These are phyloP conservation scores for Boletus vinaceobasis DNA, from an alignment of 768 basidiomycete genomes.

Conservation along the genomic window DNA sequence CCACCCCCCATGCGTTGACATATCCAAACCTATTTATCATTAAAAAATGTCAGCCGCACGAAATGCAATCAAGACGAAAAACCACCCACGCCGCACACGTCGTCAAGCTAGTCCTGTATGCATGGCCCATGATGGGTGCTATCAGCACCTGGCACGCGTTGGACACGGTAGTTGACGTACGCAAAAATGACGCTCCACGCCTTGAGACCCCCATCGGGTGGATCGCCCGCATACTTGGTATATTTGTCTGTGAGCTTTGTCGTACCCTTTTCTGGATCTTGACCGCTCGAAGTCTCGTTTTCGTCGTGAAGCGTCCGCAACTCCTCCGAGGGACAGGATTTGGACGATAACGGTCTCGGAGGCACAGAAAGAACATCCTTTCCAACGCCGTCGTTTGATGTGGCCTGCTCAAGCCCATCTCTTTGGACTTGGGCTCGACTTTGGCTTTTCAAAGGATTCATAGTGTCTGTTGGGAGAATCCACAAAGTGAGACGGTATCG, in stretches of 20 bases:
- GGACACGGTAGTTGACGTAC: constrained; percentile 10
- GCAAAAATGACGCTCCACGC: constrained; percentile 31
- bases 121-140: neutral
- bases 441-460: constrained; percentile 1
- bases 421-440: neutral
- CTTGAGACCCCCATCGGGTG: constrained; percentile 30
- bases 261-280: constrained; percentile 7
- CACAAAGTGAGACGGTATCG: too few relatives aligned
- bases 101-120: constrained; percentile 19
- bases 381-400: neutral
- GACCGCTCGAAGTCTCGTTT: neutral
- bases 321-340: neutral
- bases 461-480: neutral
- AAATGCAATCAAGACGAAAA: neutral
- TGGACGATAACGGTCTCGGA: neutral
- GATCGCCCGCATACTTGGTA: constrained; percentile 17
- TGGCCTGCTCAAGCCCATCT: neutral
- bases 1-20: constrained; percentile 72
- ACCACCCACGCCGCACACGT: constrained; percentile 40
- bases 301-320: constrained; percentile 14
- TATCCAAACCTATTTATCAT: constrained; percentile 53
- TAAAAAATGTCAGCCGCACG: neutral
- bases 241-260: constrained; percentile 8
- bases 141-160: neutral
- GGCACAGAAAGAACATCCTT: too few relatives aligned